Evolutionary conservation across 768 basidiomycete genomes (phyloP).

Genomic region (Paxillus rubicundulus): DNA sequence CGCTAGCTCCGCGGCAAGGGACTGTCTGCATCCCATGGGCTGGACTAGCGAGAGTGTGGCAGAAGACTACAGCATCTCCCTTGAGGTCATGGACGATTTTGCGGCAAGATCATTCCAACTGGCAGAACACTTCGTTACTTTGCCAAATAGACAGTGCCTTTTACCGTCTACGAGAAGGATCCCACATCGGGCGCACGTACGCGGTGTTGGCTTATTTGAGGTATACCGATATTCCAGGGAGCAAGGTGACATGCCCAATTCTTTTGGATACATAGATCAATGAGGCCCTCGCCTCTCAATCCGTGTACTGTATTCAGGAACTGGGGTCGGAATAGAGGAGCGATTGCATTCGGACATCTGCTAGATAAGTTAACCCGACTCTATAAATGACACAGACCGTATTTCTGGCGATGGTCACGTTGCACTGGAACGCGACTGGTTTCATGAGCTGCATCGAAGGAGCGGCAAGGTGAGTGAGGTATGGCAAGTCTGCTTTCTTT

Average conservation of each 20-base stretch:
- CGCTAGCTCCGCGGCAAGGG: conserved; percentile 51
- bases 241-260: background rate
- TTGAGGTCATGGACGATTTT: conserved; percentile 73
- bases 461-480: conserved; percentile 53
- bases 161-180: conserved; percentile 63
- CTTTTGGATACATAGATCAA: conserved; percentile 58
- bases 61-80: conserved; percentile 63
- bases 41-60: conserved; percentile 91
- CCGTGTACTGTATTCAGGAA: conserved; percentile 65
- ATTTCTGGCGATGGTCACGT: conserved; percentile 39
- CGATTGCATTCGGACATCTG: conserved; percentile 84
- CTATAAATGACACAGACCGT: conserved; percentile 2
- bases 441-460: conserved; percentile 69
- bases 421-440: conserved; percentile 88
- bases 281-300: conserved; percentile 88
- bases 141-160: conserved; percentile 69
- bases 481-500: background rate
- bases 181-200: conserved; percentile 50
- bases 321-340: conserved; percentile 81
- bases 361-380: conserved; percentile 55
- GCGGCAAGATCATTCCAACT: conserved; percentile 76
- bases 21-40: conserved; percentile 75
- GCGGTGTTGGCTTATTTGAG: conserved; percentile 81
- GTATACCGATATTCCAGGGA: conserved; percentile 33
- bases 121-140: conserved; percentile 74